phyloP scores from a whole-genome alignment of 805 yeast species.

The Pichia californica region DNA sequence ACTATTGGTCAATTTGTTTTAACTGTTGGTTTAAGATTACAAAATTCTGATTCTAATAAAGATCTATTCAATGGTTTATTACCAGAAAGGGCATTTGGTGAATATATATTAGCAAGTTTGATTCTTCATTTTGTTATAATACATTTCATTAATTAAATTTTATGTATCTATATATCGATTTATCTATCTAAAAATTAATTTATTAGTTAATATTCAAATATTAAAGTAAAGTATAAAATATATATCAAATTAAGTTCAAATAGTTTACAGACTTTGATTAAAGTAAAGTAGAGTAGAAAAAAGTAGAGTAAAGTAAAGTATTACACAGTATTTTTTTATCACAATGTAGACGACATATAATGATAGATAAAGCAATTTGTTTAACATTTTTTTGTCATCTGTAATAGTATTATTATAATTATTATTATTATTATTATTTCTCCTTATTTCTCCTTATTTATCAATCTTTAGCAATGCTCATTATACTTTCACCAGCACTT shows the following conservation, averaged over 20 bases:
- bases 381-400: no score
- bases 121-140: conserved; percentile 80
- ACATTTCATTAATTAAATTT: conserved; percentile 75
- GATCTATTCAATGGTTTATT: conserved; percentile 20
- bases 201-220: no score
- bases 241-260: neutral
- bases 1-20: conserved; percentile 96
- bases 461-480: conserved; percentile 24
- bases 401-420: neutral
- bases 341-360: no score
- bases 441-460: neutral
- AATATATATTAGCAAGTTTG: conserved; percentile 80
- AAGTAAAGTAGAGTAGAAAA: no score
- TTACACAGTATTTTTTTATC: conserved; percentile 4
- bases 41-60: conserved; percentile 34
- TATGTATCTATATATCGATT: no score
- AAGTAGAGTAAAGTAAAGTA: conserved; percentile 1
- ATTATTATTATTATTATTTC: neutral
- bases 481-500: conserved; percentile 29
- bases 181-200: no score
- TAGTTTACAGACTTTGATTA: no score
- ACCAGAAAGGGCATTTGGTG: conserved; percentile 69
- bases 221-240: no score
- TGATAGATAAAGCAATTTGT: no score
- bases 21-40: conserved; percentile 76